Evolutionary conservation across 1,284 basidiomycete species (phyloP).

Genomic region (Cutaneotrichosporon daszewskae): DNA sequence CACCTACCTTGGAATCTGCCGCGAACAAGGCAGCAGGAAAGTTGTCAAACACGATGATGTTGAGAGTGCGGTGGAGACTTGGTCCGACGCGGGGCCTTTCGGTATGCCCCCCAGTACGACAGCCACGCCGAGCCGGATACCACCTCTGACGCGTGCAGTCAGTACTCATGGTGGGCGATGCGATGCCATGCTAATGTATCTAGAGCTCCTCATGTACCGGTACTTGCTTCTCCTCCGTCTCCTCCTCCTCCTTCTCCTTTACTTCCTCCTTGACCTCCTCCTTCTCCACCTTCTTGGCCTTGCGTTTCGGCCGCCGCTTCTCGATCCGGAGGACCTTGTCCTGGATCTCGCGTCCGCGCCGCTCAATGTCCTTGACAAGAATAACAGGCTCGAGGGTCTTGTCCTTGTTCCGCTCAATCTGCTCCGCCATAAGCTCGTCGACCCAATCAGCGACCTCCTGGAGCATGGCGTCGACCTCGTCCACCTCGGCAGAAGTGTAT

Average conservation of each 20-base stretch:
- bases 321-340: constrained; percentile 55
- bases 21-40: too few relatives aligned
- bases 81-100: too few relatives aligned
- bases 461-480: constrained; percentile 64
- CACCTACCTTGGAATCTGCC: too few relatives aligned
- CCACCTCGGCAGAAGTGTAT: constrained; percentile 76
- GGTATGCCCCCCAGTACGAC: too few relatives aligned
- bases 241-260: too few relatives aligned
- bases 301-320: too few relatives aligned
- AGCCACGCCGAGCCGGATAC: too few relatives aligned
- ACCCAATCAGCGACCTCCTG: constrained; percentile 76
- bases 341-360: constrained; percentile 71
- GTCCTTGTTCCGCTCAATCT: constrained; percentile 62
- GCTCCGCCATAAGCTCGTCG: constrained; percentile 68
- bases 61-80: too few relatives aligned
- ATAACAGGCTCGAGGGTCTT: constrained; percentile 67
- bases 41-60: too few relatives aligned
- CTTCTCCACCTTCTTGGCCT: too few relatives aligned
- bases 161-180: not conserved
- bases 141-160: not conserved
- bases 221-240: not conserved
- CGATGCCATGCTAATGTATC: not conserved
- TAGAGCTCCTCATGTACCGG: constrained; percentile 11
- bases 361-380: constrained; percentile 72
- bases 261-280: too few relatives aligned